Conservation (phyloP, 805 yeast genomes). For the Zygotorulaspora sp. region DNA sequence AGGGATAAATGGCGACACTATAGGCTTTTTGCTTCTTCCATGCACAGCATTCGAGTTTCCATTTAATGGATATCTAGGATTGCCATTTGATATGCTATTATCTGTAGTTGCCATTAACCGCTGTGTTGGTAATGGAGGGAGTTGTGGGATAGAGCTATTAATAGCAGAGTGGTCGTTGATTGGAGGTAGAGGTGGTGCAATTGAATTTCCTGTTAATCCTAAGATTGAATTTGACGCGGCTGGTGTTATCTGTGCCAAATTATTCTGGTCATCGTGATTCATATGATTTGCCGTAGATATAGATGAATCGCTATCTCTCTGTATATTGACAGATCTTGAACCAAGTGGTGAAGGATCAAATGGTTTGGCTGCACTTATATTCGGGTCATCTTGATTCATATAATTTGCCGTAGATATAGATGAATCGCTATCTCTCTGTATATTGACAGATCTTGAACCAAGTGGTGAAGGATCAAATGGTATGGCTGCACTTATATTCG, state of each 20-base stretch:
- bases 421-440: not conserved
- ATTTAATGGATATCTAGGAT: not conserved
- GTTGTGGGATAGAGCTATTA: conserved; percentile 5
- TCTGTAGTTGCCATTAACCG: not conserved
- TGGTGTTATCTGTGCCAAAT: not conserved
- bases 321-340: not conserved
- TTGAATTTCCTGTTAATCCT: conserved; percentile 14
- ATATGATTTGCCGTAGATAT: not conserved
- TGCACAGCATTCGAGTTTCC: conserved; percentile 1
- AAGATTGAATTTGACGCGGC: conserved; percentile 7
- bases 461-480: conserved; percentile 1
- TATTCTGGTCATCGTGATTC: not conserved
- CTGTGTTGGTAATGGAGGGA: conserved; percentile 16
- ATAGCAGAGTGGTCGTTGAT: no score
- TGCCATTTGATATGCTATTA: not conserved
- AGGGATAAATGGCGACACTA: conserved; percentile 34
- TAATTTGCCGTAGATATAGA: conserved; percentile 2
- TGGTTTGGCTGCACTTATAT: no score
- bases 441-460: not conserved
- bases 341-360: no score
- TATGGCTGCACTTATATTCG: conserved; percentile 1
- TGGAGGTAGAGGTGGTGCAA: conserved; percentile 4
- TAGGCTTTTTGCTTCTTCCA: conserved; percentile 18
- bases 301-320: conserved; percentile 3
- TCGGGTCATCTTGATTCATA: not conserved